Evolutionary conservation across 345 rosid genomes (phyloP), one percentile per base, ranked within the genome.

Genomic region (Zanthoxylum bungeanum): DNA sequence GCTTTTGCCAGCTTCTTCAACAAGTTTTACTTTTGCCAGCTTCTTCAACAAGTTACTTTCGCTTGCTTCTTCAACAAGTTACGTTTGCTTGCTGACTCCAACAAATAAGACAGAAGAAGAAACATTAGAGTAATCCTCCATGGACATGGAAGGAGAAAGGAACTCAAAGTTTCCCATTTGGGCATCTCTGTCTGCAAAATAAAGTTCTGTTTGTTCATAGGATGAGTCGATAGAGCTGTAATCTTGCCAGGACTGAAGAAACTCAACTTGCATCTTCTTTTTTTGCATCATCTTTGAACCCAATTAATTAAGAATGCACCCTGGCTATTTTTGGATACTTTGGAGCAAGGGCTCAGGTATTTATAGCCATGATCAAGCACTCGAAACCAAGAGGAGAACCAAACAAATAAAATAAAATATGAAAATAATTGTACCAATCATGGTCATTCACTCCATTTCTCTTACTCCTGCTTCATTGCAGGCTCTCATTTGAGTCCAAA

Each of bases 111-210:
- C 27, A 9, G 76, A 77, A 71, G 76, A 66, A 33, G 69, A 73
- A 77, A 66, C 40, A 47, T 67, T 71, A 11, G 78, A 81, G 37
- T 47, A 70, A 37, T 66, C 58, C n/a, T 74, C 76, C 33, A 63
- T 33, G 24, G 76, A 51, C 10, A 66, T 22, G 28, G 73, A 34
- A 37, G 72, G 24, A 64, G 66, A 69, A 11, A 67, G 72, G 51
- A 73, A 66, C 36, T 75, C 75, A 34, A 70, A 73, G 65, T 31
- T 64, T 58, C 68, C 50, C 60, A 69, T 17, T 39, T 52, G 75
- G 49, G 24, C 47, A 68, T 74, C 73, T 49, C 16, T 61, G 27
- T 55, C 69, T 21, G 52, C 67, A 37, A 60, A 52, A 42, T 40
- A 52, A 30, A 78, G 40, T 9, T 68, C 83, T n/a, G n/a, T 33